Base-by-base conservation (phyloP, 192 early-diverging fungal species). In the Chytriomyces sp. region DNA sequence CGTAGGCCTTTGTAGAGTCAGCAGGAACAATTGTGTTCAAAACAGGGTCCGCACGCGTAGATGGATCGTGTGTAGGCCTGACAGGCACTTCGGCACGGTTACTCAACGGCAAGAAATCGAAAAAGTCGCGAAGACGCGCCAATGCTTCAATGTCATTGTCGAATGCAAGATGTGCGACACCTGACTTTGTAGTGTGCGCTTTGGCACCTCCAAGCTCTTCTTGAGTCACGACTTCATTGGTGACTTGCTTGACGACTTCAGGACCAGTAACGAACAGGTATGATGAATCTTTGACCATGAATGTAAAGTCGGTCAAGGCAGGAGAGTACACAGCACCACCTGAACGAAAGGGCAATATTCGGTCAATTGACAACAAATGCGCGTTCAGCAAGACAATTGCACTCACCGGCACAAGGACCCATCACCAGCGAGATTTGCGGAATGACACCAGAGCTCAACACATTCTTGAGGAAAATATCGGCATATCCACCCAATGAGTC, bases 201-300 rank as follows among this genome's bases (percentile, higher is more conserved):
- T 87, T 89, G 18, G 96, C 94, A 16, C 97, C 97, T 59, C 97
- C 97, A 26, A 98, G 90, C 76, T 94, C 93, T 83, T 98, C 97
- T 78, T 97, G 95, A 45, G 94, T 95, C 28, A 98, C 95, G 7
- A 87, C 85, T 81, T 98, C 97, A 86, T 97, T 96, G 43, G 94
- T 96, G 65, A 98, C 95, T 5, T 93, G 91, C 87, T 96, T 96
- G 78, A 98, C 94, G 5, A 98, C 97, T 35, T 96, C 96, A 5
- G 97, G 97, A 18, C 97, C 97, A 6, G 97, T 98, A 45, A 98
- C 97, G 83, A 97, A 98, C 68, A 98, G 87, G 80, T 97, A 94
- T 47, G 96, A 97, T 5, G 95, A 93, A 77, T 95, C 93, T 18
- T 91, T 87, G n/a, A 98, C 96, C 97, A 98, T 98, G 76, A 97